These are phyloP conservation scores for Penicillium daleae DNA, from an alignment of 495 filamentous ascomycete genomes.

Conservation along the genomic window DNA sequence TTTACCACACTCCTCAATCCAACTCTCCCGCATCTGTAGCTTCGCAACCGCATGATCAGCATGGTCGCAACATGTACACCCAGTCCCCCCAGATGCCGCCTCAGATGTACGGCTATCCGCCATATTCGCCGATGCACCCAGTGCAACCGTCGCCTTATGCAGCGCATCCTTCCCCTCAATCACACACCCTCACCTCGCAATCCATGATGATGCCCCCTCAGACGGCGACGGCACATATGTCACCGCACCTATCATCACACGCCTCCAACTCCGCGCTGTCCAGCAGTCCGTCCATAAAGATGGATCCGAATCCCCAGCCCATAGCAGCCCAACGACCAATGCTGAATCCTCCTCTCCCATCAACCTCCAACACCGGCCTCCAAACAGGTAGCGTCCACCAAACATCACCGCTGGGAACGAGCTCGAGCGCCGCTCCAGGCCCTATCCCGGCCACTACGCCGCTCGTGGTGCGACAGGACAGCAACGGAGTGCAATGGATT, in stretches of 20 bases:
- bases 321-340: constrained; percentile 42
- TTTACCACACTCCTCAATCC: constrained; percentile 95
- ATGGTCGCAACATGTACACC: constrained; percentile 77
- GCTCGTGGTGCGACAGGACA: constrained; percentile 90
- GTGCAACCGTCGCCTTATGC: constrained; percentile 74
- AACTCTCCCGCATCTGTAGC: constrained; percentile 96
- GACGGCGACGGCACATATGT: constrained; percentile 58
- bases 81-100: constrained; percentile 78
- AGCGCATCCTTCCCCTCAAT: constrained; percentile 71
- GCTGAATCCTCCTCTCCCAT: constrained; percentile 46
- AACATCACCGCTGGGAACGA: constrained; percentile 49
- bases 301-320: constrained; percentile 52
- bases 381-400: constrained; percentile 55
- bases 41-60: constrained; percentile 87
- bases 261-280: constrained; percentile 43
- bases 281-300: constrained; percentile 42
- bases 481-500: constrained; percentile 98
- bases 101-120: constrained; percentile 75
- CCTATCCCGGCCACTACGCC: constrained; percentile 98
- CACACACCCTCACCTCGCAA: constrained; percentile 65
- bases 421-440: constrained; percentile 93
- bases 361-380: constrained; percentile 55
- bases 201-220: constrained; percentile 73
- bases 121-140: constrained; percentile 75
- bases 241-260: constrained; percentile 52